Evolutionary conservation across 1,284 basidiomycete genomes (phyloP).

Genomic region (Tilletiopsis washingtonensis): DNA sequence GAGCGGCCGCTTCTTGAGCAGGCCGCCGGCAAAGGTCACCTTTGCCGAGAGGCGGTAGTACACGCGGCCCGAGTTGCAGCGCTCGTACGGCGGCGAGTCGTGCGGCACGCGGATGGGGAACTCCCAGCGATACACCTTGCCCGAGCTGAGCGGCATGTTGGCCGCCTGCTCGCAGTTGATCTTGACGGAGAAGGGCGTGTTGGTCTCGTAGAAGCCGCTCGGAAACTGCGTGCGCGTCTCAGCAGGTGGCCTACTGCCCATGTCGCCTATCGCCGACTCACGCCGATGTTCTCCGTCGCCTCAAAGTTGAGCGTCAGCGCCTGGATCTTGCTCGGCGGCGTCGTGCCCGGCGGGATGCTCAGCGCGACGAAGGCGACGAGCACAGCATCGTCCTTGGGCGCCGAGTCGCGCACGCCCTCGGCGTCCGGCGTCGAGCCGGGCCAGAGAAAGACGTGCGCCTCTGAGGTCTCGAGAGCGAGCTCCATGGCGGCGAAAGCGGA

Average conservation of each 20-base stretch:
- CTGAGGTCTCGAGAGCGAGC: neutral
- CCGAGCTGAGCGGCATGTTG: neutral
- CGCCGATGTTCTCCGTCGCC: slow-evolving; percentile 1
- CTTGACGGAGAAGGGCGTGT: neutral
- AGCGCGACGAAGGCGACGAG: slow-evolving; percentile 2
- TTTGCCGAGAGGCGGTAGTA: neutral
- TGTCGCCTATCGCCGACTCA: neutral
- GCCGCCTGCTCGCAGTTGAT: neutral
- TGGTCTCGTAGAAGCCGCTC: slow-evolving; percentile 1
- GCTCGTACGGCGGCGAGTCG: slow-evolving; percentile 4
- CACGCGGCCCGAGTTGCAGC: slow-evolving; percentile 1
- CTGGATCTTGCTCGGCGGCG: neutral
- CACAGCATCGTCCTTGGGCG: neutral
- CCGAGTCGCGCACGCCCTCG: neutral
- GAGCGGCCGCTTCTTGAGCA: neutral
- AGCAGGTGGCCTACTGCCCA: neutral
- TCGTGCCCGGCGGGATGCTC: neutral
- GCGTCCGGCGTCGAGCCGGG: neutral
- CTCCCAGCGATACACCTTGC: slow-evolving; percentile 2
- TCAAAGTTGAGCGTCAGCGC: neutral
- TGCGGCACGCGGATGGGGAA: neutral
- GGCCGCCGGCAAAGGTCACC: neutral
- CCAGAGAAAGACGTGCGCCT: neutral
- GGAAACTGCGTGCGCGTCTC: slow-evolving; percentile 1
- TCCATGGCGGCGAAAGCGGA: too few relatives aligned